These are phyloP conservation scores for Akebia trifoliata DNA, from an alignment of 164 flowering plant genomes.

Conservation along the genomic window DNA sequence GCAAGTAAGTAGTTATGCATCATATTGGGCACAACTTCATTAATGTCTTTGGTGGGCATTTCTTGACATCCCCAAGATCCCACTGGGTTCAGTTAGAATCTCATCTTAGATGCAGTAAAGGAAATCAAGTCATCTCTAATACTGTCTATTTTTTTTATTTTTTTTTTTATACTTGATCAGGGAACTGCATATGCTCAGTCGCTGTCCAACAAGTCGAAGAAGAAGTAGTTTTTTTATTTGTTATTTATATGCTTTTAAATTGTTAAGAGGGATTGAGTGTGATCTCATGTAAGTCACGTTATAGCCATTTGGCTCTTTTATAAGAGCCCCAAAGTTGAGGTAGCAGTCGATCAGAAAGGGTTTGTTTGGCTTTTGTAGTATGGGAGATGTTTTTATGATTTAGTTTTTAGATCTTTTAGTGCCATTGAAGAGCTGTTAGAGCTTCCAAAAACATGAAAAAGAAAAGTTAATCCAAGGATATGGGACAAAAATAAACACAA, in stretches of 20 bases:
- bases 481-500: too few species aligned
- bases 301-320: neutral
- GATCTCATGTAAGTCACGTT: constrained; percentile 1
- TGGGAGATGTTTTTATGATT: too few species aligned
- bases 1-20: constrained; percentile 43
- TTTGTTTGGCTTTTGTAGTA: too few species aligned
- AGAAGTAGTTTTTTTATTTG: constrained; percentile 40
- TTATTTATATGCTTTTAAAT: neutral
- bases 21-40: neutral
- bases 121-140: neutral
- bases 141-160: too few species aligned
- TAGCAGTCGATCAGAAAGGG: too few species aligned
- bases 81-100: constrained; percentile 1
- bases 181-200: constrained; percentile 79
- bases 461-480: too few species aligned
- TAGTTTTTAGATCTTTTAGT: too few species aligned
- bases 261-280: neutral
- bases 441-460: too few species aligned
- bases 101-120: neutral
- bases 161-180: constrained; percentile 32
- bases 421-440: too few species aligned
- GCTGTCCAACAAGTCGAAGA: constrained; percentile 56
- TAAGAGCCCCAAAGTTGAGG: neutral
- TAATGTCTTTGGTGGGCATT: neutral
- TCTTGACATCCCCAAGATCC: too few species aligned